Evolutionary conservation across 345 rosid genomes (phyloP).

Genomic region (Lepidium sativum): DNA sequence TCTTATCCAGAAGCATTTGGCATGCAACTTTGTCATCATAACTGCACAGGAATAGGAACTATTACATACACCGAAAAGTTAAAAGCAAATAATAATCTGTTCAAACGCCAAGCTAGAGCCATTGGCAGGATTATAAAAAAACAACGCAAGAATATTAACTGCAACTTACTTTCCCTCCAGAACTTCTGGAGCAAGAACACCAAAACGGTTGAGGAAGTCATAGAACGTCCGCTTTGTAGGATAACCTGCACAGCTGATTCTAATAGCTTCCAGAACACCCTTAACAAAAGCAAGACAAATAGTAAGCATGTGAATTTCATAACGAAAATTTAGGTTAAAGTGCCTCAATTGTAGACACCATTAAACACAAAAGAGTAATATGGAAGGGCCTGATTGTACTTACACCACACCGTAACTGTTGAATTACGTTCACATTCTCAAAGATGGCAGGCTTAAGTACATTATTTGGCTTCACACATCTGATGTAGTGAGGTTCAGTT

Average conservation of each 20-base stretch:
- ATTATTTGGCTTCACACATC: slow-evolving; percentile 99
- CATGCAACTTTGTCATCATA: slow-evolving; percentile 92
- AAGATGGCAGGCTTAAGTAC: slow-evolving; percentile 93
- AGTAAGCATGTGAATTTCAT: background rate
- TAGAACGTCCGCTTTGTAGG: slow-evolving; percentile 94
- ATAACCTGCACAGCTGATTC: slow-evolving; percentile 99
- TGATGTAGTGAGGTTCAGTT: slow-evolving; percentile 98
- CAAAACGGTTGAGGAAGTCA: slow-evolving; percentile 94
- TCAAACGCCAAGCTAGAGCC: background rate
- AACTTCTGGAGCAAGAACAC: slow-evolving; percentile 94
- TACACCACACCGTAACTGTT: slow-evolving; percentile 98
- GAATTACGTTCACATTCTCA: slow-evolving; percentile 86
- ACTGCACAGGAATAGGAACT: slow-evolving; percentile 34
- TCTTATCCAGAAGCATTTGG: slow-evolving; percentile 82
- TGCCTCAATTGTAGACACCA: background rate
- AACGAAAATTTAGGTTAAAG: background rate
- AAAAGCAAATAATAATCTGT: background rate
- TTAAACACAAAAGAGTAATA: background rate
- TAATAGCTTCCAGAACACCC: slow-evolving; percentile 95
- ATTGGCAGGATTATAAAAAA: background rate
- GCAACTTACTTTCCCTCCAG: slow-evolving; percentile 74
- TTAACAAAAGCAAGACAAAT: slow-evolving; percentile 15
- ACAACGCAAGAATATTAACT: background rate
- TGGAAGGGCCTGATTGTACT: slow-evolving; percentile 31
- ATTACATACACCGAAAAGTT: slow-evolving; percentile 8